These are phyloP conservation scores for Eleusine coracana DNA, from an alignment of 176 grass and related monocot genomes.

Conservation along the genomic window DNA sequence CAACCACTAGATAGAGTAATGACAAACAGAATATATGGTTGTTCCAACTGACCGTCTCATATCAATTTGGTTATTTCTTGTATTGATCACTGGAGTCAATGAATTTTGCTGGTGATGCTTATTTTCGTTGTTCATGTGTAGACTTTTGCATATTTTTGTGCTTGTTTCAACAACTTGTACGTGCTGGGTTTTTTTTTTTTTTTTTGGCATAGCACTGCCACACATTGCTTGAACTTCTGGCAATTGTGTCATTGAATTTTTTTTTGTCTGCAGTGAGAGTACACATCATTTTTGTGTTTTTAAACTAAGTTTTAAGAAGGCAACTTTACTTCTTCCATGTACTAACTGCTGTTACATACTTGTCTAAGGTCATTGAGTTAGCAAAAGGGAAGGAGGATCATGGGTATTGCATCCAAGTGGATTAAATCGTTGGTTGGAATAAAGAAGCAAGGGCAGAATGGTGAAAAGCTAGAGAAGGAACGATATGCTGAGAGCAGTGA, in stretches of 20 bases:
- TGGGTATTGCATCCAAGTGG: constrained; percentile 93
- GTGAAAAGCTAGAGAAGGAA: constrained; percentile 62
- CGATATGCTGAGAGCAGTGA: constrained; percentile 55
- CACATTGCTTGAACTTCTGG: constrained; percentile 29
- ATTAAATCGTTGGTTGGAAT: constrained; percentile 87
- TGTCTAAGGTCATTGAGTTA: constrained; percentile 28
- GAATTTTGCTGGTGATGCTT: constrained; percentile 2
- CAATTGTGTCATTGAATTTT: constrained; percentile 17
- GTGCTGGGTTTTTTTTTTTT: constrained; percentile 2
- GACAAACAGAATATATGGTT: constrained; percentile 35
- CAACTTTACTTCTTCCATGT: background rate
- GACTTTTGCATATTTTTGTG: background rate
- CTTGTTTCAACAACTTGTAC: constrained; percentile 17
- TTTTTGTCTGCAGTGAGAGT: constrained; percentile 10
- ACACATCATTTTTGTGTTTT: background rate
- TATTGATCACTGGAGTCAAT: constrained; percentile 32
- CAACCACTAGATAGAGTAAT: constrained; percentile 29
- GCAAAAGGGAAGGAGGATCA: constrained; percentile 25
- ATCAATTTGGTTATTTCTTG: constrained; percentile 29
- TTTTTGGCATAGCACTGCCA: background rate
- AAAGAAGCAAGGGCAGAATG: constrained; percentile 54
- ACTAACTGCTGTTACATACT: constrained; percentile 9
- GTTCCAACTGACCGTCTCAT: constrained; percentile 25
- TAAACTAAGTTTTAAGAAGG: constrained; percentile 27
- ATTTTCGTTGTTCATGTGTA: constrained; percentile 12